Evolutionary conservation across 225 moss, liverwort and hornwort species (phyloP).

Genomic region (Antitrichia curtipendula): DNA sequence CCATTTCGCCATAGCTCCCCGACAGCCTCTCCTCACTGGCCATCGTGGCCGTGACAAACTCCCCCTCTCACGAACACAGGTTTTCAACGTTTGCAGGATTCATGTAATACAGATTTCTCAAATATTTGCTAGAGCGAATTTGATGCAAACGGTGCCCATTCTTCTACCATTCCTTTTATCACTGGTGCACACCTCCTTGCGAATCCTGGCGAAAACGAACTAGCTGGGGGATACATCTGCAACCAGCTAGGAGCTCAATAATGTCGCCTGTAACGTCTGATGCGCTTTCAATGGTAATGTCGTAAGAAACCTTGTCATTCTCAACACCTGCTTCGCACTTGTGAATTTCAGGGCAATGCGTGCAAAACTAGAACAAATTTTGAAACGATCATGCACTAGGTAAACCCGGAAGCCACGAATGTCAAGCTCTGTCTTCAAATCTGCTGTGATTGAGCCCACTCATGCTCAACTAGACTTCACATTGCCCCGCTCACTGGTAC

Average conservation of each 20-base stretch:
- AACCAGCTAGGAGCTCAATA: background rate
- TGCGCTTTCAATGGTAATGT: background rate
- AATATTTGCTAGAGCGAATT: background rate
- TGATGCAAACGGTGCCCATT: background rate
- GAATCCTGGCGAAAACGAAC: background rate
- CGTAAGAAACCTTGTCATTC: background rate
- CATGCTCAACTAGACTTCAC: background rate
- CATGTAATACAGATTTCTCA: background rate
- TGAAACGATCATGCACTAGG: background rate
- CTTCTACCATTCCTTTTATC: background rate
- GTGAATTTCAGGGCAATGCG: background rate
- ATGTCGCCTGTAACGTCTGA: background rate
- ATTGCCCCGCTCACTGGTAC: background rate
- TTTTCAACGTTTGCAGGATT: background rate
- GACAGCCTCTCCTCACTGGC: slow-evolving; percentile 29
- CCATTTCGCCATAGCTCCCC: slow-evolving; percentile 73
- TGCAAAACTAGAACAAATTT: background rate
- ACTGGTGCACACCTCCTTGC: background rate
- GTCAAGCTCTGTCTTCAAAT: background rate
- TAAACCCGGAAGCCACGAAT: background rate
- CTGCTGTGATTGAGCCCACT: background rate
- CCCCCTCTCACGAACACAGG: background rate
- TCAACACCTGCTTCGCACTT: background rate
- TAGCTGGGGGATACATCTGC: background rate
- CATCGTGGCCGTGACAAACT: background rate